Evolutionary conservation across 139 green algal genomes (phyloP), one percentile per base, ranked within the genome.

Genomic region (Chlamydomonas incerta): DNA sequence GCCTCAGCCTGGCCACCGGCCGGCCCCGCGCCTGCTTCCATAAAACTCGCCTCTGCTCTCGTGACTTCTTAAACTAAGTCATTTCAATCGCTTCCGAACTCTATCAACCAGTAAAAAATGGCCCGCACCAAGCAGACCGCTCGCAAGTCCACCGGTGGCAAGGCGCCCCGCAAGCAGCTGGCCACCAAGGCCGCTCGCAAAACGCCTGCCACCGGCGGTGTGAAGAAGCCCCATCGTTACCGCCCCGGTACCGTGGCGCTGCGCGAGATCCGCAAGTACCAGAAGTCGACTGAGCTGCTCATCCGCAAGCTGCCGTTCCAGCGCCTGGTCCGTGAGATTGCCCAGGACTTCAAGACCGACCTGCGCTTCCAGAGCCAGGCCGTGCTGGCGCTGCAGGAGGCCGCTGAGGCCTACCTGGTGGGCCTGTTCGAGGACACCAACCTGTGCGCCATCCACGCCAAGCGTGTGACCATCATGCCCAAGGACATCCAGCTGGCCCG

Each of bases 331-430:
- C 93, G 97, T 46, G 97, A 99, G 92, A 99, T 99, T 77, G 96
- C 97, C 37, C 96, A 99, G 94, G 97, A 99, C 93, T 99, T 99
- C 97, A 99, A 99, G 95, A 98, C 96, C 74, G 97, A 99, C 95
- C 94, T 99, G 90, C 93, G 97, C 86, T 99, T 99, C 95, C 97
- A 99, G 95, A 90, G 81, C 83, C 95, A 92, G 60, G 97, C 97
- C 24, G 96, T 99, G 63, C 91, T 98, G 72, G 97, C 94, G 46
- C 94, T 99, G 69, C 96, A 99, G 93, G 97, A 99, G 92, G 96
- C 96, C 33, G 94, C 96, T 73, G 97, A 99, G 94, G 97, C 96
- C 41, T 99, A 98, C 94, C 93, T 99, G 87, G 97, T 99, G 50
- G 96, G 97, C 76, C 93, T 99, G 82, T 99, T 99, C 73, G 97